Evolutionary conservation across 1,139 yeast species (phyloP), one percentile per base, ranked within the genome.

Genomic region (Magnusiomyces paraingens): DNA sequence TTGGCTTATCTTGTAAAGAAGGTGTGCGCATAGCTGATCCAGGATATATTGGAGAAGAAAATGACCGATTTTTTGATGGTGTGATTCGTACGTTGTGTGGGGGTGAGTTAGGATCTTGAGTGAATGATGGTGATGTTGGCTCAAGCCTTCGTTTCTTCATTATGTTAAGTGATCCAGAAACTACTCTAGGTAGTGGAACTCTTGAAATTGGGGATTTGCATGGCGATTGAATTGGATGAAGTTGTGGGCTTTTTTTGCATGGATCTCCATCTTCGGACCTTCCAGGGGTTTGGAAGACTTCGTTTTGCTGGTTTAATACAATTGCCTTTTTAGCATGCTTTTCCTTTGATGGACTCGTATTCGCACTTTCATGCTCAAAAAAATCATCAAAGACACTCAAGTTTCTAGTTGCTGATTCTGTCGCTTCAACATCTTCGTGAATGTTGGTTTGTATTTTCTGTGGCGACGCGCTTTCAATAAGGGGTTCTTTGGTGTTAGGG

Each of bases 1-100:
- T 63, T 2, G 69, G 69, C 36, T 61, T 52, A 49, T 66, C 69
- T 48, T 60, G 63, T 36, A 66, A 52, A 36, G 69, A 66, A 3
- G 69, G 69, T 2, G 68, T 64, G 20, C 68, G 54, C 48, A 57
- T 51, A 17, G 57, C 57, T 4, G 54, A 20, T 26, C 11, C 55
- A 46, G 50, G 14, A 2, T 49, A 48, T 8, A 57, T 49, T 2
- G 68, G 68, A 8, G 63, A 57, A 5, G 67, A 60, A 41, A 63
- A 57, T 5, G 66, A 62, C 32, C 68, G 56, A 29, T 51, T 56
- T 47, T 65, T 65, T 8, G 59, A 55, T 17, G 68, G 68, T 2
- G 67, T 63, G 29, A 63, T 56, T 18, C 51, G 43, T 42, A 46
- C 17, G 22, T 40, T 44, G 41, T 20, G 36, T 17, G 29, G 38